These are phyloP conservation scores for Boletus subparvulus DNA, from an alignment of 768 basidiomycete genomes.

Conservation along the genomic window DNA sequence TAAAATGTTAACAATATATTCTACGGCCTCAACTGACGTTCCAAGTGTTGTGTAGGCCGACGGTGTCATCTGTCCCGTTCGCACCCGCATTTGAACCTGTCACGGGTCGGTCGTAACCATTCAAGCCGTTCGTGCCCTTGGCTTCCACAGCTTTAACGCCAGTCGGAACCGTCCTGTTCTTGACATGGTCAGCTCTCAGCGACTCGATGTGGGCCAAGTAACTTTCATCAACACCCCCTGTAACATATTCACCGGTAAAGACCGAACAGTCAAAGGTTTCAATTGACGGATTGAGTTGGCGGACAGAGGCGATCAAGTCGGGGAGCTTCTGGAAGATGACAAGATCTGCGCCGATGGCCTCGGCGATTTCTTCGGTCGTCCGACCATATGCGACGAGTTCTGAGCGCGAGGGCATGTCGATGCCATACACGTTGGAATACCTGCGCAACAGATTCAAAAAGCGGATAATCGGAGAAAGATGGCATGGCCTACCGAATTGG, in stretches of 20 bases:
- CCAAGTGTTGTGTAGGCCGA: conserved; percentile 79
- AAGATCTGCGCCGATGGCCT: conserved; percentile 88
- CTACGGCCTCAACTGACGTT: conserved; percentile 35
- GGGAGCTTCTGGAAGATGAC: conserved; percentile 93
- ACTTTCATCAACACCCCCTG: conserved; percentile 82
- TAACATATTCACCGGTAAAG: conserved; percentile 96
- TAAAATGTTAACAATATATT: background rate
- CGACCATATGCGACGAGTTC: conserved; percentile 90
- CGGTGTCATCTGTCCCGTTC: conserved; percentile 71
- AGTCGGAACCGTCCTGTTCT: conserved; percentile 47
- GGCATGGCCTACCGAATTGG: conserved; percentile 70
- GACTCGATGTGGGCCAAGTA: conserved; percentile 78
- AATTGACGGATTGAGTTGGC: conserved; percentile 79
- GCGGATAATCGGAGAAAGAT: background rate
- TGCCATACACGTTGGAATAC: conserved; percentile 95
- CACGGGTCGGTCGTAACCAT: conserved; percentile 18
- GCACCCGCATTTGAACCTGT: conserved; percentile 42
- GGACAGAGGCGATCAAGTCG: conserved; percentile 84
- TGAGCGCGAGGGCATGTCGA: conserved; percentile 96
- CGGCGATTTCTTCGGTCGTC: conserved; percentile 67
- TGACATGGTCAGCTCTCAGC: conserved; percentile 79
- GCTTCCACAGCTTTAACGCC: conserved; percentile 36
- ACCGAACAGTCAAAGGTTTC: conserved; percentile 92
- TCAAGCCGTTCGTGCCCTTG: conserved; percentile 29
- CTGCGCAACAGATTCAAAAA: conserved; percentile 36